A percentile compares a stretch with the other conserved stretches of the same genome.
phyloP scores from a whole-genome alignment of 805 yeast genomes.

The Wickerhamiella lipophila region DNA sequence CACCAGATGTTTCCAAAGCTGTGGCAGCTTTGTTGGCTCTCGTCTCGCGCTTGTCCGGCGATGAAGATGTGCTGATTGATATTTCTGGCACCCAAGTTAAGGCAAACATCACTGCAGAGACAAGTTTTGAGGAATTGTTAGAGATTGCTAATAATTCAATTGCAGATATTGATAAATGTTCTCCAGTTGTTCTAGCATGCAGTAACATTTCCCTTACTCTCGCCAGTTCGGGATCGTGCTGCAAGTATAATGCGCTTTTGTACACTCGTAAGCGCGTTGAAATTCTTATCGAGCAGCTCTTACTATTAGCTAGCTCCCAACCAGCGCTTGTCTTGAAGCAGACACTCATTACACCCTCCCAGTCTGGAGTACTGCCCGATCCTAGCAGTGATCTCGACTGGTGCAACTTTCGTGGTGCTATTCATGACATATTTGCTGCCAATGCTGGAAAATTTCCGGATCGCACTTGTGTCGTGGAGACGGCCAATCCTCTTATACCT shows the following conservation, averaged over 20 bases:
- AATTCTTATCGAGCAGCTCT: slow-evolving; percentile 62
- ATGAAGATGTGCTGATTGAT: slow-evolving; percentile 83
- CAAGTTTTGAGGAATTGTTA: slow-evolving; percentile 38
- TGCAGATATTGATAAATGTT: background rate
- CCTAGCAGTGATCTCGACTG: slow-evolving; percentile 82
- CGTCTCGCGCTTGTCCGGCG: slow-evolving; percentile 75
- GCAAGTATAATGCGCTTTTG: slow-evolving; percentile 63
- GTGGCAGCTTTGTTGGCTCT: slow-evolving; percentile 59
- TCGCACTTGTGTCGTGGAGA: slow-evolving; percentile 84
- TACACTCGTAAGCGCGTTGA: slow-evolving; percentile 58
- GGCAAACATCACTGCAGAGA: slow-evolving; percentile 34
- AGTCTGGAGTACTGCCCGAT: slow-evolving; percentile 56
- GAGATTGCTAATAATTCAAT: slow-evolving; percentile 13
- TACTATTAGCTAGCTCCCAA: slow-evolving; percentile 15
- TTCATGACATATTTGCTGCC: slow-evolving; percentile 84
- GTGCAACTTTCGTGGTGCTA: slow-evolving; percentile 86
- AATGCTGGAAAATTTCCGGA: slow-evolving; percentile 81
- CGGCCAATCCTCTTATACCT: slow-evolving; percentile 45
- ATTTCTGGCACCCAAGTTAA: slow-evolving; percentile 41
- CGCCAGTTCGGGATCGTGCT: slow-evolving; percentile 12
- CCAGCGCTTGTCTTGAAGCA: slow-evolving; percentile 42
- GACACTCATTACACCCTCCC: slow-evolving; percentile 56
- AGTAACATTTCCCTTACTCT: slow-evolving; percentile 31
- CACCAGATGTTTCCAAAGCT: slow-evolving; percentile 26
- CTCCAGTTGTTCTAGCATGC: slow-evolving; percentile 23